Evolutionary conservation across 2,329 filamentous ascomycete genomes (phyloP).

Genomic region (Colletotrichum eleusines): DNA sequence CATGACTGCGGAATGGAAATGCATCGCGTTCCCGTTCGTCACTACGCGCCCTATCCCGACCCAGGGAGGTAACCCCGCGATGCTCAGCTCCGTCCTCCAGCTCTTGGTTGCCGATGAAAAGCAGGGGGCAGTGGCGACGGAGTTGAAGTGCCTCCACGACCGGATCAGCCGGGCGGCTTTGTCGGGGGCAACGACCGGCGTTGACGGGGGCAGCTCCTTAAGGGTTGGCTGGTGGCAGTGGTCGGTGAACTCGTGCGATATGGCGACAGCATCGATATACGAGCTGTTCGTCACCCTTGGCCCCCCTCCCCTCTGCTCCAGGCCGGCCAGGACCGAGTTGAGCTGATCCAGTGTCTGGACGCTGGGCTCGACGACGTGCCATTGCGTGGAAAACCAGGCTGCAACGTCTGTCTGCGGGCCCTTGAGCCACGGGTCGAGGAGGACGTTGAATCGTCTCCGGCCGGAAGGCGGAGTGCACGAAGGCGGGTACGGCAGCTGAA

Average conservation of each 20-base stretch:
- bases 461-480: conserved; percentile 55
- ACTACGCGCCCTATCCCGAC: conserved; percentile 70
- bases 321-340: conserved; percentile 61
- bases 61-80: conserved; percentile 65
- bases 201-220: conserved; percentile 62
- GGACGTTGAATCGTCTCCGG: conserved; percentile 70
- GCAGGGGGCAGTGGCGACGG: conserved; percentile 62
- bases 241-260: conserved; percentile 77
- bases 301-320: conserved; percentile 54
- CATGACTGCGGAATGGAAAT: conserved; percentile 72
- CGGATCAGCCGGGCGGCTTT: conserved; percentile 68
- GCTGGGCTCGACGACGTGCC: conserved; percentile 67
- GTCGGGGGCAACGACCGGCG: conserved; percentile 71
- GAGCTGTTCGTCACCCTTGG: conserved; percentile 45
- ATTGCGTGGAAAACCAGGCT: conserved; percentile 74
- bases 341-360: conserved; percentile 68
- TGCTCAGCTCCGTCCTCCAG: conserved; percentile 45
- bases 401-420: conserved; percentile 74
- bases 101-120: conserved; percentile 51
- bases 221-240: conserved; percentile 75
- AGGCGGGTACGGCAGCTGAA: conserved; percentile 70
- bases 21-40: conserved; percentile 65
- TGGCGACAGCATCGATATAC: conserved; percentile 68
- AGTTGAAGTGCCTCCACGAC: conserved; percentile 70
- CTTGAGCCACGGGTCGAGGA: conserved; percentile 75